Evolutionary conservation across 768 basidiomycete genomes (phyloP), one percentile per base, ranked within the genome.

Genomic region (Pleurotus salmoneostramineus): DNA sequence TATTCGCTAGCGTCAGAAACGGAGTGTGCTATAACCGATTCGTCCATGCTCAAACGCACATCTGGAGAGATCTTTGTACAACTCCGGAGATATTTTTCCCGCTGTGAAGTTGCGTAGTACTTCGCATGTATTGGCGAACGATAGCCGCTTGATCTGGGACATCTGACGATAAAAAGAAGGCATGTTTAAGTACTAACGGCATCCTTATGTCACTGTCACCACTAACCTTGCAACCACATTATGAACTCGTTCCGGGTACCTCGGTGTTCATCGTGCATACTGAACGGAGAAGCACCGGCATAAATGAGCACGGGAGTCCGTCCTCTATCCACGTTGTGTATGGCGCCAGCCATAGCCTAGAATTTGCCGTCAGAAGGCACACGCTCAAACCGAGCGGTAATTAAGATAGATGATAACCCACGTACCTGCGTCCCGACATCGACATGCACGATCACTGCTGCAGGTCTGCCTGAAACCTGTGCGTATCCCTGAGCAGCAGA

Each of bases 81-180:
- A 77, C 69, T 57, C 82, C 74, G 4, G 82, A 70, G 5, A 81
- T 72, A 36, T 78, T 85, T 60, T 72, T 77, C 0, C 80, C 79
- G 57, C 82, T 83, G 32, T 76, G 62, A 2, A 91, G 80, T 59
- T 89, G 84, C 0, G 79, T 76, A 0, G 83, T 79, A 63, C 81
- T 80, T 7, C 87, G 76, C 88, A 89, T 90, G 66, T 90, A 91
- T 63, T 88, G 87, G 1, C 89, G 80, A 31, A 89, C 80, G 55
- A 90, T 89, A 3, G 80, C 75, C 1, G 85, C 63, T 62, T 91
- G 89, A 64, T 90, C 89, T n/a, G 83, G 83, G 5, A 84, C 75
- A 67, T 89, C 86, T 89, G 62, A 7, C 31, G 15, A 27, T 27
- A 27, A 27, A 27, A 27, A 27, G 21, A 27, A 27, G 21, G 21